phyloP scores from a whole-genome alignment of 108 stramenopile species.

The Hondaea fermentalgiana region DNA sequence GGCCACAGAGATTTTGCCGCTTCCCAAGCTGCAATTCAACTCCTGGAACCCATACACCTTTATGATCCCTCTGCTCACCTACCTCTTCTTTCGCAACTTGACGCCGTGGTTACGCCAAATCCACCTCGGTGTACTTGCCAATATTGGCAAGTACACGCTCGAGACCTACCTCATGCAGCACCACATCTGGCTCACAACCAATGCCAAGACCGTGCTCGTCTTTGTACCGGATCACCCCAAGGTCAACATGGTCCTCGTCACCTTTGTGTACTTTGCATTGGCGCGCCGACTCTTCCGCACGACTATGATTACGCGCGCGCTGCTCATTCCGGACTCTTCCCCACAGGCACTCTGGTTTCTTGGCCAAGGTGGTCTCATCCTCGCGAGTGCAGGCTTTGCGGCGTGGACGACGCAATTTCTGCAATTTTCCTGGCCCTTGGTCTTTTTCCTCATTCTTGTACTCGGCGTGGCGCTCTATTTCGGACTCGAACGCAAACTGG shows the following conservation, averaged over 20 bases:
- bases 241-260: conserved; percentile 15
- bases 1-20: conserved; percentile 64
- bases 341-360: neutral
- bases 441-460: neutral
- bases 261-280: neutral
- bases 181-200: conserved; percentile 82
- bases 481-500: neutral
- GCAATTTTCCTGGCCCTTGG: neutral
- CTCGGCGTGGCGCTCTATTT: neutral
- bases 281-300: neutral
- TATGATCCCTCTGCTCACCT: conserved; percentile 76
- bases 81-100: conserved; percentile 85
- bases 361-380: neutral
- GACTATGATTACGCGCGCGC: neutral
- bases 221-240: conserved; percentile 27
- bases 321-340: neutral
- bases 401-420: neutral
- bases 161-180: conserved; percentile 98
- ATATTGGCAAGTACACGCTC: conserved; percentile 87
- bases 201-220: conserved; percentile 48
- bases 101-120: conserved; percentile 69
- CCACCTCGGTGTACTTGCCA: conserved; percentile 71
- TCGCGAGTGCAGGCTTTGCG: neutral
- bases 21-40: conserved; percentile 78
- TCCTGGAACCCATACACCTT: conserved; percentile 86